Evolutionary conservation across 2,329 filamentous ascomycete genomes (phyloP).

Genomic region (Exophiala oligosperma): DNA sequence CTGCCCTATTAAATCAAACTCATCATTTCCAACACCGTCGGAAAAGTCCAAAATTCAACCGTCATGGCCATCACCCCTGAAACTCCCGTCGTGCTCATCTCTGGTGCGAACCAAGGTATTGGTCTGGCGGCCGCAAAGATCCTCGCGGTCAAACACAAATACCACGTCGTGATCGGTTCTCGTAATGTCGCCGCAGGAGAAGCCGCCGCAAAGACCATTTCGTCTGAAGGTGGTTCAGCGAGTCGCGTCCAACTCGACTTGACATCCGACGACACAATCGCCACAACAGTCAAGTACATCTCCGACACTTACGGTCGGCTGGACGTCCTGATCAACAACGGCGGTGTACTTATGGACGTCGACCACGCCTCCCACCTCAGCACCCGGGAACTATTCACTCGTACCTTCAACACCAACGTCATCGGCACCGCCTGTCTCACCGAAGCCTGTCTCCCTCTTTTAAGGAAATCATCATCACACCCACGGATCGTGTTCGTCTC

Average conservation of each 20-base stretch:
- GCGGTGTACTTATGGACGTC: constrained; percentile 29
- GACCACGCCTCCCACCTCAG: constrained; percentile 32
- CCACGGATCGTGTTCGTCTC: constrained; percentile 44
- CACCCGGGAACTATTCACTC: constrained; percentile 38
- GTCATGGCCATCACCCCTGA: too few relatives aligned
- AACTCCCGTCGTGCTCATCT: not conserved
- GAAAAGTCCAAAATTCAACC: too few relatives aligned
- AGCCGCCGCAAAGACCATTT: constrained; percentile 29
- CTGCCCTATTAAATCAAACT: too few relatives aligned
- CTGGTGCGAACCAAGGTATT: constrained; percentile 4
- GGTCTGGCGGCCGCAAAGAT: constrained; percentile 4
- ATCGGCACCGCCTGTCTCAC: constrained; percentile 42
- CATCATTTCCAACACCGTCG: too few relatives aligned
- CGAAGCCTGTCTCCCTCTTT: constrained; percentile 39
- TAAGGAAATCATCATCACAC: constrained; percentile 32
- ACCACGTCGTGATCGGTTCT: constrained; percentile 38
- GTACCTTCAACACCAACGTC: constrained; percentile 46
- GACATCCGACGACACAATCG: constrained; percentile 15
- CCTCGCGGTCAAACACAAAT: constrained; percentile 18
- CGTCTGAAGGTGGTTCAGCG: constrained; percentile 28
- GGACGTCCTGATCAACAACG: constrained; percentile 29
- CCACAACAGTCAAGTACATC: constrained; percentile 10
- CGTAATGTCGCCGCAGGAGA: constrained; percentile 32
- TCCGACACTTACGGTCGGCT: constrained; percentile 8
- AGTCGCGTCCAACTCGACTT: constrained; percentile 23